phyloP scores from a whole-genome alignment of 2,329 filamentous ascomycete genomes.

The Claviceps sp. region DNA sequence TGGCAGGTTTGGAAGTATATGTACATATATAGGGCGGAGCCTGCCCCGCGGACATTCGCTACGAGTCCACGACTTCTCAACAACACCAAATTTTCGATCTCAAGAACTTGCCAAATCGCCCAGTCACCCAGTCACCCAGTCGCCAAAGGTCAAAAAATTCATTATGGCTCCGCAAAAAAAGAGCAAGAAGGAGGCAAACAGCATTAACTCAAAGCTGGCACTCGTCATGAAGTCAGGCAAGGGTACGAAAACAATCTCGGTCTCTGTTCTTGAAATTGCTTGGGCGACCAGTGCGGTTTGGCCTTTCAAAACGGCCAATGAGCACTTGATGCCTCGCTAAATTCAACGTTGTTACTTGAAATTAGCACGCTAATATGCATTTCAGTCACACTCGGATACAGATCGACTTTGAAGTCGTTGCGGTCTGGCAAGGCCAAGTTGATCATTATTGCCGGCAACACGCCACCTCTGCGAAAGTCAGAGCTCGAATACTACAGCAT shows the following conservation, averaged over 20 bases:
- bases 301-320: neutral
- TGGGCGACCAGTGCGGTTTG: neutral
- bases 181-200: conserved; percentile 74
- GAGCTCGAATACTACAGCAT: conserved; percentile 94
- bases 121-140: neutral
- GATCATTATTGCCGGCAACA: conserved; percentile 88
- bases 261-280: neutral
- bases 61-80: too few relatives aligned
- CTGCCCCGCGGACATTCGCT: too few relatives aligned
- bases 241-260: conserved; percentile 41
- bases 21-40: too few relatives aligned
- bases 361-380: neutral
- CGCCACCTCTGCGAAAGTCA: conserved; percentile 91
- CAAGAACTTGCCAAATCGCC: conserved; percentile 12
- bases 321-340: too few relatives aligned
- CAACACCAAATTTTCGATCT: neutral
- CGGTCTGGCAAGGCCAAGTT: conserved; percentile 97
- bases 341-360: neutral
- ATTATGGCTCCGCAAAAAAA: conserved; percentile 62
- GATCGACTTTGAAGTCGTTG: conserved; percentile 60
- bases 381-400: conserved; percentile 28
- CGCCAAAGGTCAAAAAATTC: conserved; percentile 24
- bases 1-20: neutral
- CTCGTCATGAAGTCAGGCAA: conserved; percentile 55
- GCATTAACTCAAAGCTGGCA: conserved; percentile 46